A percentile compares a stretch with the other conserved stretches of the same genome.
These are phyloP conservation scores for Bromus sterilis DNA, from an alignment of 176 grass and related monocot genomes.

Conservation along the genomic window DNA sequence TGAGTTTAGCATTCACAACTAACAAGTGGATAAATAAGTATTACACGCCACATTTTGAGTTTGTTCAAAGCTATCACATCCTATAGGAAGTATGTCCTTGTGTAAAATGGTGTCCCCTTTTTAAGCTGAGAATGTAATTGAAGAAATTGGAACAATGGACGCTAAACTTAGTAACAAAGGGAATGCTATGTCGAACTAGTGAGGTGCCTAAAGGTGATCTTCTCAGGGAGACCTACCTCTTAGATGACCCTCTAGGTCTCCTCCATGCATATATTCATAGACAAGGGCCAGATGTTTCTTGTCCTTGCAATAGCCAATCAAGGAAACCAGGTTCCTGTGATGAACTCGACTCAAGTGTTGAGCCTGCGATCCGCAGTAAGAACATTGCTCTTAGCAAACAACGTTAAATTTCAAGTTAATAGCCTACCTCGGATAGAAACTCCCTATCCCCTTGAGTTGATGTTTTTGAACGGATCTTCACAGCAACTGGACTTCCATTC, in stretches of 20 bases:
- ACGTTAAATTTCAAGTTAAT: not conserved
- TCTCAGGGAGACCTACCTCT: conserved; percentile 2
- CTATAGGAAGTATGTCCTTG: not conserved
- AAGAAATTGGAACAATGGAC: not conserved
- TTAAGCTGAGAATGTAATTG: not conserved
- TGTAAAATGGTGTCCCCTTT: not conserved
- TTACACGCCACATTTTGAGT: not conserved
- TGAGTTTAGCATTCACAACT: not conserved
- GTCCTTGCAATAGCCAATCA: conserved; percentile 73
- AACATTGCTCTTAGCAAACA: not conserved
- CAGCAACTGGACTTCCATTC: conserved; percentile 59
- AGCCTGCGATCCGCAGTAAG: conserved; percentile 29
- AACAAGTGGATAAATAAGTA: not conserved
- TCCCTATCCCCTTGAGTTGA: conserved; percentile 50
- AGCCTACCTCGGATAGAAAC: conserved; percentile 60
- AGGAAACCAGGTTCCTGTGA: conserved; percentile 61
- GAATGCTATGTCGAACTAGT: not conserved
- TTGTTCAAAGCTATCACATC: not conserved
- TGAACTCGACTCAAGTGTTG: conserved; percentile 59
- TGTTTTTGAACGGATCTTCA: conserved; percentile 44
- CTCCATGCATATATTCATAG: conserved; percentile 50
- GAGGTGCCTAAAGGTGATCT: not conserved
- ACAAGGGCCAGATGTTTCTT: conserved; percentile 43
- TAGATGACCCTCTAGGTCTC: conserved; percentile 26
- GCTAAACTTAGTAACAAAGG: not conserved